Evolutionary conservation across 2,329 filamentous ascomycete genomes (phyloP), one percentile per base, ranked within the genome.

Genomic region (Aspergillus costaricaensis): DNA sequence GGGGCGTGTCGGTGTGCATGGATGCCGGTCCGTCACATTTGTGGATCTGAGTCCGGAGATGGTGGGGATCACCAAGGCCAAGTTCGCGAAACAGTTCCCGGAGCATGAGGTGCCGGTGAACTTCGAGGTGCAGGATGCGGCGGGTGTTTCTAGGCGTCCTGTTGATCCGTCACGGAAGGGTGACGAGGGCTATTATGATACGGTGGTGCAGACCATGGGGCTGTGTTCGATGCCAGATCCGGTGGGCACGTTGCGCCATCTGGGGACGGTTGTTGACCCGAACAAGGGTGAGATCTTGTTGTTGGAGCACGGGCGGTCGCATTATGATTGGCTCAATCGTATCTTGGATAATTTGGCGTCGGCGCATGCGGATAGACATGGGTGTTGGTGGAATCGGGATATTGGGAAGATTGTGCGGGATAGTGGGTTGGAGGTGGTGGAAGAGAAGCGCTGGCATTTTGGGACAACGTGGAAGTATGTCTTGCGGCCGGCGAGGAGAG

Each of bases 341-440:
- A 71, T 81, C 12, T 67, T 83, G 58, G 81, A 83, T 65, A 79
- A 78, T 53, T 67, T 79, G 58, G 81, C 81, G 2, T 72, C 79
- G 4, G 72, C 75, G 41, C 81, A 83, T 70, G 81, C 81, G 36
- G 72, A 81, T 63, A 72, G 76, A n/a, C 79, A 82, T 71, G 81
- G 81, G 15, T 83, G 81, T 67, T 83, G 81, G 81, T 82, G 78
- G 76, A 83, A 83, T 68, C 75, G 80, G 41, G 81, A 83, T 73
- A 81, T 83, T 50, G 79, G 78, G 36, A 70, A 74, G 57, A 77
- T 83, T 63, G 74, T 83, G n/a, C 65, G 70, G 56, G 71, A 79
- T 59, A 82, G 80, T 65, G 80, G 80, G 27, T 65, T 83, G 64
- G 77, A 79, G 65, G 69, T 83, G 55, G 77, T 81, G 47, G 78